Evolutionary conservation across 2,329 filamentous ascomycete species (phyloP).

Genomic region (Ophiostoma perfectum): DNA sequence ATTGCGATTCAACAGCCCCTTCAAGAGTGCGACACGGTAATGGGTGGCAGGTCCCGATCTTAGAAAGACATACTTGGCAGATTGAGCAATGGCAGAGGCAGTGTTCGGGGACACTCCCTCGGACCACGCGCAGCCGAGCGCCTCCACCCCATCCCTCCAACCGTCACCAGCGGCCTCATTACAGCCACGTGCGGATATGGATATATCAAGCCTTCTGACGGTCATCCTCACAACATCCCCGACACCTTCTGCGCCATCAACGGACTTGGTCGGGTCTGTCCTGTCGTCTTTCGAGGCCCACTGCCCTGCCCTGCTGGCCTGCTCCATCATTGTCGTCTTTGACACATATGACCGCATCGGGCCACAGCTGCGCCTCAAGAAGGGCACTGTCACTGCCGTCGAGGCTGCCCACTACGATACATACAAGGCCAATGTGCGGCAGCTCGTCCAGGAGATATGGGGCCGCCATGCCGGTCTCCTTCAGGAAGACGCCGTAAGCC

Average conservation of each 20-base stretch:
- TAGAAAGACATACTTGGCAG: neutral
- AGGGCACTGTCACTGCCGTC: slow-evolving; percentile 46
- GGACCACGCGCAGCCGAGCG: neutral
- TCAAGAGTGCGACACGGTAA: neutral
- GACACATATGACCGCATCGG: slow-evolving; percentile 48
- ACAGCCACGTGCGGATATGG: neutral
- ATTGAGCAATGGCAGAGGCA: neutral
- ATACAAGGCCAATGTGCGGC: slow-evolving; percentile 47
- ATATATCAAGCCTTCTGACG: slow-evolving; percentile 33
- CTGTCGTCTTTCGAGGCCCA: slow-evolving; percentile 42
- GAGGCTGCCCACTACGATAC: slow-evolving; percentile 38
- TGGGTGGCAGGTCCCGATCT: neutral
- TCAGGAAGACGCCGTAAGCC: neutral
- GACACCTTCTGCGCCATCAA: slow-evolving; percentile 49
- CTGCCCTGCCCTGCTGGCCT: slow-evolving; percentile 39
- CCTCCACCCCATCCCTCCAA: neutral
- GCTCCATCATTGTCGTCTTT: slow-evolving; percentile 47
- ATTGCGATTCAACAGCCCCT: neutral
- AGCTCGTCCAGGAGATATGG: slow-evolving; percentile 33
- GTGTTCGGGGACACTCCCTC: neutral
- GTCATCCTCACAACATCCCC: slow-evolving; percentile 51
- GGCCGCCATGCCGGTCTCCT: neutral
- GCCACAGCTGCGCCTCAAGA: slow-evolving; percentile 44
- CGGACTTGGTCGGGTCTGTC: slow-evolving; percentile 46
- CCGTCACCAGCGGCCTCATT: neutral